These are phyloP conservation scores for Tuber calosporum DNA, from an alignment of 495 filamentous ascomycete genomes.

Conservation along the genomic window DNA sequence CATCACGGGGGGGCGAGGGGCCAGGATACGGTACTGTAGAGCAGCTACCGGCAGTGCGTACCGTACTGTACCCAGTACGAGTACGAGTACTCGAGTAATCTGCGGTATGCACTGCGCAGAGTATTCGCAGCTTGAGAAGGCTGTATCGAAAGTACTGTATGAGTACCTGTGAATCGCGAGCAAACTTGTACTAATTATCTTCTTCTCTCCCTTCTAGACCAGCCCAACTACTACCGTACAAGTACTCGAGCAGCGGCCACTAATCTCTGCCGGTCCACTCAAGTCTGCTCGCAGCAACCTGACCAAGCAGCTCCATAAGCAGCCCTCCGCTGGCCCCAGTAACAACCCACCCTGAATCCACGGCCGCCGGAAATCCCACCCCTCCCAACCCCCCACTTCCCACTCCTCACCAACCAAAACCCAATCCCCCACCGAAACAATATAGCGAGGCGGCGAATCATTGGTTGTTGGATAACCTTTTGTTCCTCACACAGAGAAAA, in stretches of 20 bases:
- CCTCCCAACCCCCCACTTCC: not conserved
- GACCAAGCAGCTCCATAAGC: not conserved
- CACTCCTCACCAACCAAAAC: not conserved
- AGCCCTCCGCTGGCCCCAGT: slow-evolving; percentile 1
- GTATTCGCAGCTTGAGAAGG: not conserved
- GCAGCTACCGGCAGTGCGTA: not conserved
- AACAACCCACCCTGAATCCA: not conserved
- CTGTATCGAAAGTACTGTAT: not conserved
- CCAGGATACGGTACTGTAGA: not conserved
- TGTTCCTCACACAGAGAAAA: not conserved
- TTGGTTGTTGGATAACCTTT: not conserved
- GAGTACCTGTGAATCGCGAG: not conserved
- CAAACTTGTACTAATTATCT: not conserved
- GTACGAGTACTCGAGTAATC: not conserved
- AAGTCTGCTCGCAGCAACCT: not conserved
- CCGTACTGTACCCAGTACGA: too few species aligned
- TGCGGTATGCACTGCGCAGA: not conserved
- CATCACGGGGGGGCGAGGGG: not conserved
- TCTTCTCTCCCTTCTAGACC: not conserved
- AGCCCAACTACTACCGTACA: too few species aligned
- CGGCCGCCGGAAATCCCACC: not conserved
- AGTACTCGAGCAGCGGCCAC: too few species aligned
- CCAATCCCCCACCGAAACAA: not conserved
- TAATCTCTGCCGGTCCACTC: not conserved
- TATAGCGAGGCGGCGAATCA: slow-evolving; percentile 3